Evolutionary conservation across 1,284 basidiomycete species (phyloP).

Genomic region (Ustilago bromivora): DNA sequence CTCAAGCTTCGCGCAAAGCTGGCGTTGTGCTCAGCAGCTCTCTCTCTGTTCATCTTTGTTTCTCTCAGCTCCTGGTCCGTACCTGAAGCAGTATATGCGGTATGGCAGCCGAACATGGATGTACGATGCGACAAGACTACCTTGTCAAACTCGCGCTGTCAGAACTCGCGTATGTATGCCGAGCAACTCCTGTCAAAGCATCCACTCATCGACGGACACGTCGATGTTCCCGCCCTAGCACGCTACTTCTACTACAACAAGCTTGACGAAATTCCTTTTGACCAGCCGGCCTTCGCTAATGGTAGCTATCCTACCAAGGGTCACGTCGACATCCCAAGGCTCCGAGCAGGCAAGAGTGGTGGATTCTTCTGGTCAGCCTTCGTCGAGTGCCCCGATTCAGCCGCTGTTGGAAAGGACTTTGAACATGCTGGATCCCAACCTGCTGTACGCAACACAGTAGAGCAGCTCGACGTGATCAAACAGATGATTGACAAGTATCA

Average conservation of each 20-base stretch:
- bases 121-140: slow-evolving; percentile 7
- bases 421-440: slow-evolving; percentile 29
- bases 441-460: slow-evolving; percentile 43
- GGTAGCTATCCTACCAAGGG: slow-evolving; percentile 28
- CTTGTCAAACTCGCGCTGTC: slow-evolving; percentile 14
- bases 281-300: slow-evolving; percentile 27
- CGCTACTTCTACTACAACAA: slow-evolving; percentile 42
- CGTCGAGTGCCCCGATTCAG: slow-evolving; percentile 39
- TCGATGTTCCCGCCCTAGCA: slow-evolving; percentile 50
- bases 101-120: slow-evolving; percentile 9
- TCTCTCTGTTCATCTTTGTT: slow-evolving; percentile 1
- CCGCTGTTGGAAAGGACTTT: slow-evolving; percentile 35
- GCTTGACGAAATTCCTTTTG: slow-evolving; percentile 42
- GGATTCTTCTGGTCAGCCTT: slow-evolving; percentile 58
- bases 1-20: not conserved
- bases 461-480: slow-evolving; percentile 53
- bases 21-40: not conserved
- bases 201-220: slow-evolving; percentile 53
- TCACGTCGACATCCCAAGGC: slow-evolving; percentile 52
- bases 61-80: slow-evolving; percentile 7
- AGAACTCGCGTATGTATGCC: slow-evolving; percentile 26
- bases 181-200: slow-evolving; percentile 21
- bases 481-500: slow-evolving; percentile 39
- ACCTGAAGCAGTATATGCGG: not conserved
- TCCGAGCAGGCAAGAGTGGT: slow-evolving; percentile 40